These are phyloP conservation scores for Ilex asprella DNA, from an alignment of 257 asterid species.

Conservation along the genomic window DNA sequence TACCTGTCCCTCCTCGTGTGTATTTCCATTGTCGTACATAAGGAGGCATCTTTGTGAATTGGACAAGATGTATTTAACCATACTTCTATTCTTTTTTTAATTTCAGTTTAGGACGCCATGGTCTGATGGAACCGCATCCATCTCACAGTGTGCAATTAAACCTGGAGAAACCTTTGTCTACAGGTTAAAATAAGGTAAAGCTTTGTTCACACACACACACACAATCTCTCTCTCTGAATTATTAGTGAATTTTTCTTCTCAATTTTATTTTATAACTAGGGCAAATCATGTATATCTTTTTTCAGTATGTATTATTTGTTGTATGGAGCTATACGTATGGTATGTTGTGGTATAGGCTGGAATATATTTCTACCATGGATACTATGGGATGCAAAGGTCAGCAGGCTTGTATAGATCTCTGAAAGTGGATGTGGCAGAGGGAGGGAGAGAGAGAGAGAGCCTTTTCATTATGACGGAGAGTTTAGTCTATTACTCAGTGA, in stretches of 20 bases:
- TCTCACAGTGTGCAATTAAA: slow-evolving; percentile 76
- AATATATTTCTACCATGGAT: slow-evolving; percentile 88
- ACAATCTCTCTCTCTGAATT: too few species aligned
- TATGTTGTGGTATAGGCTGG: slow-evolving; percentile 47
- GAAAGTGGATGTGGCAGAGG: slow-evolving; percentile 61
- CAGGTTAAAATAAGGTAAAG: slow-evolving; percentile 51
- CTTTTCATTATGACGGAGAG: slow-evolving; percentile 60
- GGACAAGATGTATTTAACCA: too few species aligned
- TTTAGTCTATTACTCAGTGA: slow-evolving; percentile 57
- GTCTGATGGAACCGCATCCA: slow-evolving; percentile 85
- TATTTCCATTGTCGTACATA: too few species aligned
- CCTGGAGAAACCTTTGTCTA: slow-evolving; percentile 70
- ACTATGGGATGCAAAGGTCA: slow-evolving; percentile 91
- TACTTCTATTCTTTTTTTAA: background rate
- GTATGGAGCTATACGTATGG: too few species aligned
- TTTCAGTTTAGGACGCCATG: slow-evolving; percentile 79
- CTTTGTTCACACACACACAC: background rate
- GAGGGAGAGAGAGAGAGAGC: slow-evolving; percentile 35
- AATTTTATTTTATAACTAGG: too few species aligned
- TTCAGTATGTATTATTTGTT: too few species aligned
- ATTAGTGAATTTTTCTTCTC: too few species aligned
- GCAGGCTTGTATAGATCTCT: slow-evolving; percentile 74
- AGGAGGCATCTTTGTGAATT: too few species aligned
- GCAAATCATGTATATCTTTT: too few species aligned
- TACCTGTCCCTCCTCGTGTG: too few species aligned